A percentile compares a stretch with the other conserved stretches of the same genome.
Evolutionary conservation across 2,329 filamentous ascomycete genomes (phyloP).

Genomic region (Knufia petricola): DNA sequence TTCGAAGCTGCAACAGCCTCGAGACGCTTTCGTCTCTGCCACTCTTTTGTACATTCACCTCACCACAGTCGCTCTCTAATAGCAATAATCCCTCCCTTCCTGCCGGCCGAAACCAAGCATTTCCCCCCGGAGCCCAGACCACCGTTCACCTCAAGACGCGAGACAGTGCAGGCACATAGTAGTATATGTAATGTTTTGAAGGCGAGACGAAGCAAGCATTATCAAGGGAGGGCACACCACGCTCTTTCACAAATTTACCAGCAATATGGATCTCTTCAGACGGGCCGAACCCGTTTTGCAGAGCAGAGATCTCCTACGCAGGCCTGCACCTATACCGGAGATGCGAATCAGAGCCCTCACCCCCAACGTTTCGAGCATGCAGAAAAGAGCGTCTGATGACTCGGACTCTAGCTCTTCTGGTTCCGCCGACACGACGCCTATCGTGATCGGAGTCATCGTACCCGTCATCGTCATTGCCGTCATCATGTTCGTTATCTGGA

Average conservation of each 20-base stretch:
- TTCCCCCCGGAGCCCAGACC: slow-evolving; percentile 14
- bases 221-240: background rate
- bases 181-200: background rate
- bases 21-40: slow-evolving; percentile 13
- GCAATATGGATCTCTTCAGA: slow-evolving; percentile 10
- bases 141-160: slow-evolving; percentile 8
- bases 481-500: slow-evolving; percentile 67
- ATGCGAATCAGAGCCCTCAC: slow-evolving; percentile 16
- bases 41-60: slow-evolving; percentile 17
- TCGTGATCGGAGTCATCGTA: slow-evolving; percentile 63
- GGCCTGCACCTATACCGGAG: slow-evolving; percentile 20
- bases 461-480: slow-evolving; percentile 59
- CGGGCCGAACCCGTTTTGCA: slow-evolving; percentile 17
- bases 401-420: slow-evolving; percentile 8
- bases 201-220: background rate
- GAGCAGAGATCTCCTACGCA: slow-evolving; percentile 14
- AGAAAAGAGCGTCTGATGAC: slow-evolving; percentile 11
- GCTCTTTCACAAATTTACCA: background rate
- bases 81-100: slow-evolving; percentile 4
- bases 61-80: slow-evolving; percentile 21
- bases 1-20: background rate
- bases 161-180: slow-evolving; percentile 7
- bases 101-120: slow-evolving; percentile 13
- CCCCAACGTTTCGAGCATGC: slow-evolving; percentile 12
- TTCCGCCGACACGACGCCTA: slow-evolving; percentile 47